phyloP scores from a whole-genome alignment of 2,329 filamentous ascomycete genomes.

The Scedosporium dehoogii region DNA sequence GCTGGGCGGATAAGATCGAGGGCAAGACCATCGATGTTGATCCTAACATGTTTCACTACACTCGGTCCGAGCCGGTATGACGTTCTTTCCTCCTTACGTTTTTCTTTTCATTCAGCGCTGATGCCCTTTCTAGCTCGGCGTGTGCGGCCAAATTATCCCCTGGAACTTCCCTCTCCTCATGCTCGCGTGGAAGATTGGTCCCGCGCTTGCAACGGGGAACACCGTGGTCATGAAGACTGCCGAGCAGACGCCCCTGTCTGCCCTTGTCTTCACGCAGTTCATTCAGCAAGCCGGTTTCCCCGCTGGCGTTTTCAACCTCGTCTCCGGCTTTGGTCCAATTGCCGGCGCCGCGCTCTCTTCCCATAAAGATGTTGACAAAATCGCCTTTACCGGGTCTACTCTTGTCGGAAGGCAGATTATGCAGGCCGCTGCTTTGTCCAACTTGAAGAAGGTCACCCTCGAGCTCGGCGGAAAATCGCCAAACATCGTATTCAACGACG shows the following conservation, averaged over 20 bases:
- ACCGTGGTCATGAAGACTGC: conserved; percentile 64
- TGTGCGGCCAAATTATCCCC: conserved; percentile 80
- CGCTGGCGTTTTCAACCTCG: conserved; percentile 65
- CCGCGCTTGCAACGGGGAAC: conserved; percentile 64
- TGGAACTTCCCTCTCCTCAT: conserved; percentile 84
- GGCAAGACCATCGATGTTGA: conserved; percentile 78
- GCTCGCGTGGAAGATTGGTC: conserved; percentile 74
- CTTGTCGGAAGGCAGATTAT: conserved; percentile 65
- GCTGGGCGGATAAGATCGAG: conserved; percentile 86
- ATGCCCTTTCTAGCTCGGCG: conserved; percentile 44
- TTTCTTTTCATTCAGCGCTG: not conserved
- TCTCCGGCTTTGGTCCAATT: conserved; percentile 67
- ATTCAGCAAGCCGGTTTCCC: conserved; percentile 72
- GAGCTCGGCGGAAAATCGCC: conserved; percentile 74
- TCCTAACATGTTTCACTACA: conserved; percentile 76
- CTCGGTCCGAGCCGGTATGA: conserved; percentile 60
- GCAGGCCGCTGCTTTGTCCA: conserved; percentile 68
- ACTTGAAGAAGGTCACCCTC: conserved; percentile 74
- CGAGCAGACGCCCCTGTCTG: conserved; percentile 66
- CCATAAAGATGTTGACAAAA: conserved; percentile 76
- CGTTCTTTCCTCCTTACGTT: not conserved
- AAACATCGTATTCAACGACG: conserved; percentile 72
- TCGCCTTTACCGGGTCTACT: conserved; percentile 74
- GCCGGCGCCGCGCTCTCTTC: conserved; percentile 67
- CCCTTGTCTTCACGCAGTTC: conserved; percentile 52